Conservation (phyloP, 768 basidiomycete species). For the Ephemerocybe angulata region DNA sequence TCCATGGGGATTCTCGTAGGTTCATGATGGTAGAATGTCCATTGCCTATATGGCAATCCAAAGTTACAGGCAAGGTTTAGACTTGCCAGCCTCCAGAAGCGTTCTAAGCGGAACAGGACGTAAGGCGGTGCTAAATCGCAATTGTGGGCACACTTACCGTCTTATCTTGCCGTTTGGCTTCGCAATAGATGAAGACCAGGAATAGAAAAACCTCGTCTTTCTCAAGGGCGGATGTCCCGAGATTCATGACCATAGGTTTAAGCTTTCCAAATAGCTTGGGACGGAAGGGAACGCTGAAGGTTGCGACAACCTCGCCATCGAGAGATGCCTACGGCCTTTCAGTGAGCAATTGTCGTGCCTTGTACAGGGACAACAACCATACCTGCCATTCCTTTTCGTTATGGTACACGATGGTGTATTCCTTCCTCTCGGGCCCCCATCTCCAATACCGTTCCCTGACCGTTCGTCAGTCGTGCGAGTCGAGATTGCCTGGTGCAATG, state of each 20-base stretch:
- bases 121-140: slow-evolving; percentile 8
- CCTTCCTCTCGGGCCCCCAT: slow-evolving; percentile 41
- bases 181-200: slow-evolving; percentile 36
- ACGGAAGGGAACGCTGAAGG: slow-evolving; percentile 43
- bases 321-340: slow-evolving; percentile 15
- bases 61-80: background rate
- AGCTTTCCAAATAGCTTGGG: slow-evolving; percentile 46
- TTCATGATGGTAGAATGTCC: background rate
- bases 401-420: slow-evolving; percentile 41
- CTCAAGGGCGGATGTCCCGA: slow-evolving; percentile 37
- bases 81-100: slow-evolving; percentile 11
- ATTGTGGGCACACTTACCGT: slow-evolving; percentile 24
- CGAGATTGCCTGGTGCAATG: background rate
- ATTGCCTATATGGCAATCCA: background rate
- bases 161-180: slow-evolving; percentile 36
- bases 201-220: slow-evolving; percentile 41
- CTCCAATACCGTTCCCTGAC: slow-evolving; percentile 40
- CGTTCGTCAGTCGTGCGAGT: background rate
- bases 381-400: slow-evolving; percentile 46
- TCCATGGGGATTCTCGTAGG: background rate
- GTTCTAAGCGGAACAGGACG: background rate
- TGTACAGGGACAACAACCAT: slow-evolving; percentile 8
- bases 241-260: slow-evolving; percentile 35
- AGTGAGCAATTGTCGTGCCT: background rate
- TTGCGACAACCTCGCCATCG: slow-evolving; percentile 31